phyloP scores from a whole-genome alignment of 2,329 filamentous ascomycete genomes.

The Reticulascus tulasneorum region DNA sequence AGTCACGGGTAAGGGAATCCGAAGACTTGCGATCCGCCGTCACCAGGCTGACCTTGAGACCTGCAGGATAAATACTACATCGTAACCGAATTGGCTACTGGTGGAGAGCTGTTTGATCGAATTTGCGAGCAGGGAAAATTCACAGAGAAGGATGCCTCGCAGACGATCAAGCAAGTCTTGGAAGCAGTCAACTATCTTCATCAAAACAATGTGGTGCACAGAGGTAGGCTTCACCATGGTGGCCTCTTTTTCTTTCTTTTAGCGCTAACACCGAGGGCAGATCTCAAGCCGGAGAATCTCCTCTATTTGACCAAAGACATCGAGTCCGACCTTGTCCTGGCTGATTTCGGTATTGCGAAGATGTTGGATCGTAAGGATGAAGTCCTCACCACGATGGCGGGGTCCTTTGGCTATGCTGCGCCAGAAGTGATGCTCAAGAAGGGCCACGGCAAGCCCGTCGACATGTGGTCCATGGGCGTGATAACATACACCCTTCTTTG shows the following conservation, averaged over 20 bases:
- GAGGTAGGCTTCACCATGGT: slow-evolving; percentile 62
- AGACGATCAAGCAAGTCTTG: slow-evolving; percentile 92
- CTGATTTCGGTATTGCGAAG: slow-evolving; percentile 98
- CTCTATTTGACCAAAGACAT: slow-evolving; percentile 79
- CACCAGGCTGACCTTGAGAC: background rate
- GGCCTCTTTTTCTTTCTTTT: background rate
- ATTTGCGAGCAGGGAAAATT: slow-evolving; percentile 98
- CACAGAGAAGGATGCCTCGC: slow-evolving; percentile 95
- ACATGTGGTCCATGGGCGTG: slow-evolving; percentile 99
- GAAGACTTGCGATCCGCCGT: too few species aligned
- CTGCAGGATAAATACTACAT: slow-evolving; percentile 97
- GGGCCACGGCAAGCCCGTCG: slow-evolving; percentile 95
- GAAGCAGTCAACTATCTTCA: slow-evolving; percentile 93
- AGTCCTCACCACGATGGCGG: slow-evolving; percentile 95
- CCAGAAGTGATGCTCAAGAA: slow-evolving; percentile 98
- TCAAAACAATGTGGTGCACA: slow-evolving; percentile 89
- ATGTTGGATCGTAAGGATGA: slow-evolving; percentile 89
- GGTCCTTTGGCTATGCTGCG: slow-evolving; percentile 95
- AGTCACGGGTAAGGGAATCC: slow-evolving; percentile 82
- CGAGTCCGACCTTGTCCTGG: slow-evolving; percentile 83
- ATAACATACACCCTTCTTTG: slow-evolving; percentile 98
- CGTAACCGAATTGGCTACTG: slow-evolving; percentile 91
- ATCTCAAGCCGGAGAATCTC: slow-evolving; percentile 96
- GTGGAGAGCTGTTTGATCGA: slow-evolving; percentile 94
- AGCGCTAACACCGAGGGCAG: slow-evolving; percentile 40